These are phyloP conservation scores for Talaromyces sp. DNA, from an alignment of 2,329 filamentous ascomycete species.

Conservation along the genomic window DNA sequence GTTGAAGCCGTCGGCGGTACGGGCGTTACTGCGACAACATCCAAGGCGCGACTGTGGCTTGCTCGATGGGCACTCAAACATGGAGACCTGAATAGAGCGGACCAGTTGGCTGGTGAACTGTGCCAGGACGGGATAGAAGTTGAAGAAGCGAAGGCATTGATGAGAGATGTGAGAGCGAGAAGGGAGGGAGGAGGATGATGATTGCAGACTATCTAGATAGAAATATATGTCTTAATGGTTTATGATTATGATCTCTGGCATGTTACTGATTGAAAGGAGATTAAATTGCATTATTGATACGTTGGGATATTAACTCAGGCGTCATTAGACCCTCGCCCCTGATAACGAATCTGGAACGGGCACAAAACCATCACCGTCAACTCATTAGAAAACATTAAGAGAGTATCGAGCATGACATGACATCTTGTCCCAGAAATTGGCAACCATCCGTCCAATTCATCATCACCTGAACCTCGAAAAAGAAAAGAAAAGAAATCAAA, in stretches of 20 bases:
- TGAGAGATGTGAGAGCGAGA: slow-evolving; percentile 78
- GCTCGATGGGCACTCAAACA: slow-evolving; percentile 75
- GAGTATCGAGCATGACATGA: background rate
- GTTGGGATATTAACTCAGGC: background rate
- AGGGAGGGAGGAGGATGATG: slow-evolving; percentile 54
- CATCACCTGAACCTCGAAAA: background rate
- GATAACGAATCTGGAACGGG: background rate
- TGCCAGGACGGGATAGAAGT: slow-evolving; percentile 96
- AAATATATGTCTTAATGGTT: slow-evolving; percentile 2
- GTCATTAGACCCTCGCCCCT: background rate
- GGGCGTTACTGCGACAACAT: slow-evolving; percentile 87
- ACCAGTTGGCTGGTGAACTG: slow-evolving; percentile 80
- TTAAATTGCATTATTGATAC: background rate
- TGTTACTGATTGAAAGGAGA: background rate
- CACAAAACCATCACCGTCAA: background rate
- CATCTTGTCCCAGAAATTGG: background rate
- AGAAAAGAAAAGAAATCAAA: background rate
- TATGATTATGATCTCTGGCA: background rate
- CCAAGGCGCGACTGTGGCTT: slow-evolving; percentile 90
- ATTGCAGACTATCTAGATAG: slow-evolving; percentile 9
- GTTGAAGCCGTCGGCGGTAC: slow-evolving; percentile 56
- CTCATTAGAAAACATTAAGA: background rate
- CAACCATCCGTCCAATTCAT: background rate
- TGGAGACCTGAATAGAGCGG: slow-evolving; percentile 72
- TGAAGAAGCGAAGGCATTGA: slow-evolving; percentile 91